Conservation (phyloP, 2,329 filamentous ascomycete genomes). For the Talaromyces sp. region DNA sequence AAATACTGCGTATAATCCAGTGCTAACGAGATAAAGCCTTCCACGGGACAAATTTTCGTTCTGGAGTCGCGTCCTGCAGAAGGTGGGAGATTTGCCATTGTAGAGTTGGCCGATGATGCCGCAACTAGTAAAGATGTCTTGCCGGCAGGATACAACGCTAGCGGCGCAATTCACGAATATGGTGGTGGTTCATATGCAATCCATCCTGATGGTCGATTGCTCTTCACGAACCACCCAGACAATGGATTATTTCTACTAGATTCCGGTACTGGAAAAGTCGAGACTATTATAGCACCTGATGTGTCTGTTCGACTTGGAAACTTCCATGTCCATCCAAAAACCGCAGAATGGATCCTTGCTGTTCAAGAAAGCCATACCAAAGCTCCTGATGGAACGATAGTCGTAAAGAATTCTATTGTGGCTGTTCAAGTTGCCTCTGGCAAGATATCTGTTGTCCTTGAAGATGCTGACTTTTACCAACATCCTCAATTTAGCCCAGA, state of each 20-base stretch:
- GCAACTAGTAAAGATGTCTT: constrained; percentile 35
- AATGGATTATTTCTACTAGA: constrained; percentile 41
- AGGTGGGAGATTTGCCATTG: constrained; percentile 42
- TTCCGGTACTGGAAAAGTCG: constrained; percentile 30
- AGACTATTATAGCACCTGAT: constrained; percentile 21
- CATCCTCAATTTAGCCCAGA: constrained; percentile 46
- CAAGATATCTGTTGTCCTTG: constrained; percentile 28
- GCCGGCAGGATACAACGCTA: constrained; percentile 38
- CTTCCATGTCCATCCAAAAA: constrained; percentile 38
- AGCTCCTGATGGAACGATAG: neutral
- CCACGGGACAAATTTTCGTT: constrained; percentile 1
- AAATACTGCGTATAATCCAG: neutral
- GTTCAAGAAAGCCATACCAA: constrained; percentile 25
- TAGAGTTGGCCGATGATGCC: constrained; percentile 27
- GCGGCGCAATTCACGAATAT: constrained; percentile 49
- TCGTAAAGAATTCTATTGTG: constrained; percentile 19
- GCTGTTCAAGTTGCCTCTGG: constrained; percentile 19
- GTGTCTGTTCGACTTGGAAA: constrained; percentile 40
- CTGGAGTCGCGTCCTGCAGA: constrained; percentile 31
- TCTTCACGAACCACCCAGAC: constrained; percentile 43
- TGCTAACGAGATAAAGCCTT: neutral
- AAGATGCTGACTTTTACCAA: constrained; percentile 50
- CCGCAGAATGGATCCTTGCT: constrained; percentile 42
- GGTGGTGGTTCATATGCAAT: constrained; percentile 43
- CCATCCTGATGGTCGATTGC: constrained; percentile 29